Conservation (phyloP, 495 filamentous ascomycete genomes). For the Penicillium maclennaniae region DNA sequence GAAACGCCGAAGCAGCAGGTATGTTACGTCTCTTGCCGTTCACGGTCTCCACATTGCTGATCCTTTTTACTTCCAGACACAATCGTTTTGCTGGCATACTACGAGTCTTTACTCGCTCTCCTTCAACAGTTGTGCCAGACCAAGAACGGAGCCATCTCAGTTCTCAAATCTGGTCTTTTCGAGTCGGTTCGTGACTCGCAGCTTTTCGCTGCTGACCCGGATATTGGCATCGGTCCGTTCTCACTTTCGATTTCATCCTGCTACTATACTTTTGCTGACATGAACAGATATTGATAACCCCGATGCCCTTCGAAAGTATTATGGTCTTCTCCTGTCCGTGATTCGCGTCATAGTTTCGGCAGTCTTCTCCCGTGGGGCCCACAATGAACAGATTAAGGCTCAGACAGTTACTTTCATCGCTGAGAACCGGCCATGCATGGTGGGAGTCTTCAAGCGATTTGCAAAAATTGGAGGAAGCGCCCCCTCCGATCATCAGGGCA, state of each 20-base stretch:
- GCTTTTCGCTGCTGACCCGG: conserved; percentile 87
- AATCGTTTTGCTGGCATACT: conserved; percentile 55
- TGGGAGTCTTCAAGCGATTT: conserved; percentile 87
- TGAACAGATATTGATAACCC: conserved; percentile 59
- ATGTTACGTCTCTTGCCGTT: conserved; percentile 18
- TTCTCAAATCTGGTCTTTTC: conserved; percentile 89
- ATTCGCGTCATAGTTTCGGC: conserved; percentile 76
- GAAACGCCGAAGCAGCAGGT: conserved; percentile 49
- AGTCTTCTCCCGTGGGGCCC: conserved; percentile 70
- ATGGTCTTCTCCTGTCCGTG: conserved; percentile 74
- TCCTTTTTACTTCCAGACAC: conserved; percentile 40
- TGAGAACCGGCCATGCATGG: conserved; percentile 74
- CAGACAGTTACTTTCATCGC: conserved; percentile 71
- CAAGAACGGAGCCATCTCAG: conserved; percentile 69
- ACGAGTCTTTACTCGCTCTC: conserved; percentile 72
- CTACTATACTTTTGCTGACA: conserved; percentile 13
- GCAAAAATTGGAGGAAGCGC: conserved; percentile 65
- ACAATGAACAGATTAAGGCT: conserved; percentile 71
- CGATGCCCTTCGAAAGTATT: conserved; percentile 72
- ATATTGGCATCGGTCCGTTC: conserved; percentile 69
- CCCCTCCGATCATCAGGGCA: conserved; percentile 33
- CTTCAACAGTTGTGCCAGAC: conserved; percentile 82
- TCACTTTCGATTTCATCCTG: neutral
- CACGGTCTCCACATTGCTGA: conserved; percentile 13
- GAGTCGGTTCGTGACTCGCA: conserved; percentile 69